phyloP scores from a whole-genome alignment of 305 asterid genomes.

The Fraxinus latifolia region DNA sequence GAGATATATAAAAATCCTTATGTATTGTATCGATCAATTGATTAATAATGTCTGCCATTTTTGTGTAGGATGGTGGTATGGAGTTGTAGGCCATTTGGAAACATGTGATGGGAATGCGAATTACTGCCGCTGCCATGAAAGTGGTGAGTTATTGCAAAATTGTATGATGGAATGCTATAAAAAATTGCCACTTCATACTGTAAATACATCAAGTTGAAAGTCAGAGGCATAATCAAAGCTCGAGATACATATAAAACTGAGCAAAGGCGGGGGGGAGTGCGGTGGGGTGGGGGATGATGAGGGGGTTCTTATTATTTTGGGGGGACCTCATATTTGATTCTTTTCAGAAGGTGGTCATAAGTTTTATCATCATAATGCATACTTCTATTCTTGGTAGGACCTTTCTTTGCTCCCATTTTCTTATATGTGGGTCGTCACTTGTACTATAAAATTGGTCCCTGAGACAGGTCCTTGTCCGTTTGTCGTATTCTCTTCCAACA shows the following conservation, averaged over 20 bases:
- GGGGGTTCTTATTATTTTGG: slow-evolving; percentile 8
- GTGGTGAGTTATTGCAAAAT: slow-evolving; percentile 53
- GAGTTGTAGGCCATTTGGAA: slow-evolving; percentile 86
- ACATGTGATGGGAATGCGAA: slow-evolving; percentile 62
- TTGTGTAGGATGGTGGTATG: slow-evolving; percentile 92
- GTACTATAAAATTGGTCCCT: slow-evolving; percentile 32
- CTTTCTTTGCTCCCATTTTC: slow-evolving; percentile 39
- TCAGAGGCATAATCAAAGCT: not conserved
- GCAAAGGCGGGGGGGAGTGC: not conserved
- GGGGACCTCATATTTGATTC: slow-evolving; percentile 23
- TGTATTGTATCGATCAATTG: slow-evolving; percentile 18
- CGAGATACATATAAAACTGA: not conserved
- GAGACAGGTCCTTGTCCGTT: slow-evolving; percentile 29
- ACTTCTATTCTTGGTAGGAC: slow-evolving; percentile 37
- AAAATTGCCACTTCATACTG: slow-evolving; percentile 6
- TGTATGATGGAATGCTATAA: slow-evolving; percentile 6
- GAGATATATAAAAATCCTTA: slow-evolving; percentile 31
- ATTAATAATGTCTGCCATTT: slow-evolving; percentile 26
- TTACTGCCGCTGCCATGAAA: slow-evolving; percentile 67
- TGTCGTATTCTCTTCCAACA: slow-evolving; percentile 52
- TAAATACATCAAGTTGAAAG: not conserved
- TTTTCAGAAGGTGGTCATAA: slow-evolving; percentile 26
- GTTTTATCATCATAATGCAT: slow-evolving; percentile 25
- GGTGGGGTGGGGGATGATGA: not conserved
- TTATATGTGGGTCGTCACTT: slow-evolving; percentile 40